Conservation (phyloP, 2,329 filamentous ascomycete genomes). For the Ceratocystis harringtonii region DNA sequence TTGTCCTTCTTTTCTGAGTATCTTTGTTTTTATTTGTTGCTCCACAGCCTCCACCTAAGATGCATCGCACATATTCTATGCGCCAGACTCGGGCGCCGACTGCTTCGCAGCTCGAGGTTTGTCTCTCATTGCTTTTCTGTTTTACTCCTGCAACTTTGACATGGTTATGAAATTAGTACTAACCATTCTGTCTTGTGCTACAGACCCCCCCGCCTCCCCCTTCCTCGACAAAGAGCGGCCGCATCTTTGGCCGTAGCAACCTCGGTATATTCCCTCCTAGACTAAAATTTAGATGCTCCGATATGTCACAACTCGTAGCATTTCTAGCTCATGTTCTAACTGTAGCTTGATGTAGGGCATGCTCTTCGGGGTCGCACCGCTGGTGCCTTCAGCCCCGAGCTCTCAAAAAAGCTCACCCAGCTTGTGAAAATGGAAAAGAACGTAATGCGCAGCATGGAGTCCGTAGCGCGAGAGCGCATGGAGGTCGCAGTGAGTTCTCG, state of each 20-base stretch:
- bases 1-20: background rate
- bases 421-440: slow-evolving; percentile 99
- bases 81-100: slow-evolving; percentile 92
- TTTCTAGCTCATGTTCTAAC: slow-evolving; percentile 9
- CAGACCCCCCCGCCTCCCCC: slow-evolving; percentile 87
- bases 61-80: slow-evolving; percentile 99
- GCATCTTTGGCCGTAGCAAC: slow-evolving; percentile 74
- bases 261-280: slow-evolving; percentile 50
- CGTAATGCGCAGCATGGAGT: slow-evolving; percentile 95
- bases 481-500: slow-evolving; percentile 71
- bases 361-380: slow-evolving; percentile 58
- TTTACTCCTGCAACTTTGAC: background rate
- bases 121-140: slow-evolving; percentile 19
- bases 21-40: background rate
- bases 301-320: background rate
- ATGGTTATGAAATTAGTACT: slow-evolving; percentile 13
- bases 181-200: background rate
- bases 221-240: slow-evolving; percentile 78
- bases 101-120: slow-evolving; percentile 56
- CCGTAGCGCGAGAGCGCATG: slow-evolving; percentile 91
- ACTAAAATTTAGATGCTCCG: background rate
- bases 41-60: slow-evolving; percentile 28
- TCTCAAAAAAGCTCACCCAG: slow-evolving; percentile 94
- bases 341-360: slow-evolving; percentile 33
- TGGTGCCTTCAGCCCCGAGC: slow-evolving; percentile 66